Evolutionary conservation across 2,329 filamentous ascomycete genomes (phyloP).

Genomic region (Exophiala aquamarina): DNA sequence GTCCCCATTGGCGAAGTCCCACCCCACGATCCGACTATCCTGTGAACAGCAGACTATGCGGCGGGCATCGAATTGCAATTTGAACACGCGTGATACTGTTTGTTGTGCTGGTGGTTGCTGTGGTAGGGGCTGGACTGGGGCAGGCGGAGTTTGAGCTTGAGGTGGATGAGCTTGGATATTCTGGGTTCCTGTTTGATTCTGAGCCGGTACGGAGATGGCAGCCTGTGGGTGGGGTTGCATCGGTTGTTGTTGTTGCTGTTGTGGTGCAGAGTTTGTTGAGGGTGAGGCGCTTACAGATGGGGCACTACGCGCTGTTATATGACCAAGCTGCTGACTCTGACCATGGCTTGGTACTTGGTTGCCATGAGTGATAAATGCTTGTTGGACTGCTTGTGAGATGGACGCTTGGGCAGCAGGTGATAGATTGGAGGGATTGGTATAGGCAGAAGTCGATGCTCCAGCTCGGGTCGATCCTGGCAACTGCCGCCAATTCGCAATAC

Average conservation of each 20-base stretch:
- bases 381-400: slow-evolving; percentile 14
- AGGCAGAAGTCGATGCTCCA: not conserved
- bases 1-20: slow-evolving; percentile 94
- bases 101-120: slow-evolving; percentile 26
- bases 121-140: slow-evolving; percentile 20
- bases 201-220: slow-evolving; percentile 11
- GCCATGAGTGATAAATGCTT: slow-evolving; percentile 2
- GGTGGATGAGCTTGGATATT: slow-evolving; percentile 10
- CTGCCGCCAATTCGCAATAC: slow-evolving; percentile 7
- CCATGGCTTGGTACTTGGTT: slow-evolving; percentile 2
- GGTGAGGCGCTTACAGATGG: too few species aligned
- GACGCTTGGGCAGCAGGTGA: slow-evolving; percentile 10
- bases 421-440: slow-evolving; percentile 10
- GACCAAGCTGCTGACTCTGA: slow-evolving; percentile 3
- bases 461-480: too few species aligned
- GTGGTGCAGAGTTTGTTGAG: slow-evolving; percentile 30
- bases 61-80: slow-evolving; percentile 91
- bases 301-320: too few species aligned
- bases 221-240: too few species aligned
- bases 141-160: slow-evolving; percentile 21
- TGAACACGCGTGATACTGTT: slow-evolving; percentile 73
- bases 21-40: slow-evolving; percentile 86
- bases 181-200: too few species aligned
- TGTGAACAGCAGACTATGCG: slow-evolving; percentile 95
- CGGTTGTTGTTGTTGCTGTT: slow-evolving; percentile 39